A percentile compares a stretch with the other conserved stretches of the same genome.
phyloP scores from a whole-genome alignment of 1,284 basidiomycete genomes.

The Cerrena zonata region DNA sequence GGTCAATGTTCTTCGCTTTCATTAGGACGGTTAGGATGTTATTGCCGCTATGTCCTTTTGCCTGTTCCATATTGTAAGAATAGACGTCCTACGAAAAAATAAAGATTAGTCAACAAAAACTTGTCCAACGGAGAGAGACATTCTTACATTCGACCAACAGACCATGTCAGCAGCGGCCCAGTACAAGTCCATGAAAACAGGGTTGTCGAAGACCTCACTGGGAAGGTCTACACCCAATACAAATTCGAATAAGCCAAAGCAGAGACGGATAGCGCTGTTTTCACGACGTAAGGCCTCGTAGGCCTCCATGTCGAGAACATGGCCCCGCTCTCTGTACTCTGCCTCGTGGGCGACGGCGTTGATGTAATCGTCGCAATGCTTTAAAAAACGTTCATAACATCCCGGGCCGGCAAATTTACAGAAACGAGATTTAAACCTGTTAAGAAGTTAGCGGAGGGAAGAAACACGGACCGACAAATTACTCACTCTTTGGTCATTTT shows the following conservation, averaged over 20 bases:
- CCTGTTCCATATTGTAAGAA: constrained; percentile 39
- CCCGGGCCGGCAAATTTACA: constrained; percentile 38
- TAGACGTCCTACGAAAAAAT: constrained; percentile 33
- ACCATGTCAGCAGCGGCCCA: constrained; percentile 38
- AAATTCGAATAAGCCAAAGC: constrained; percentile 36
- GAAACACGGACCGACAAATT: not conserved
- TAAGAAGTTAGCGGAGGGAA: not conserved
- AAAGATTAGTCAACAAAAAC: not conserved
- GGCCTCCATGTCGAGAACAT: constrained; percentile 27
- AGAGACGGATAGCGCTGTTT: constrained; percentile 35
- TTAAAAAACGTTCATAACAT: constrained; percentile 34
- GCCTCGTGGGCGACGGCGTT: constrained; percentile 34
- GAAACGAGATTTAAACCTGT: constrained; percentile 49
- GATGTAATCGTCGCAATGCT: constrained; percentile 30
- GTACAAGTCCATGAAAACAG: constrained; percentile 30
- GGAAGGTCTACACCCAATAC: constrained; percentile 36
- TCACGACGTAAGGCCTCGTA: constrained; percentile 34
- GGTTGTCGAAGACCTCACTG: constrained; percentile 32
- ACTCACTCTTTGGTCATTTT: constrained; percentile 32
- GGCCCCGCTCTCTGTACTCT: constrained; percentile 27
- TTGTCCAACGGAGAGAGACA: too few species aligned
- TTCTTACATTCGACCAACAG: constrained; percentile 38
- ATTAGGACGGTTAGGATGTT: constrained; percentile 39
- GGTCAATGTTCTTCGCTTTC: constrained; percentile 27
- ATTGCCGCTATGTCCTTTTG: constrained; percentile 32